Conservation (phyloP, 345 rosid genomes). For the Noccaea caerulescens region DNA sequence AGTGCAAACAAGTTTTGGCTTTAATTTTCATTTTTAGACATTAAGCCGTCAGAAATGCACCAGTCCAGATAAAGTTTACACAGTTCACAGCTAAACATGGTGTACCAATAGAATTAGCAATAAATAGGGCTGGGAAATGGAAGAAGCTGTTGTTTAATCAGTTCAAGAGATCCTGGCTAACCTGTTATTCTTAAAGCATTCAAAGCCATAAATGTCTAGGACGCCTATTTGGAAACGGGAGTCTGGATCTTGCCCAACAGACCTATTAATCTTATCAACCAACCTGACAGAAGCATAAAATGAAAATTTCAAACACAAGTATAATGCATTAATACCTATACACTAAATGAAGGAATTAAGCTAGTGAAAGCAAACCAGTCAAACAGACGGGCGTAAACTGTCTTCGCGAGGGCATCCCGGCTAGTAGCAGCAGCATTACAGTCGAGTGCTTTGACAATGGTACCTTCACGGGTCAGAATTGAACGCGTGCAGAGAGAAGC, state of each 20-base stretch:
- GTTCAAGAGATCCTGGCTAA: constrained; percentile 35
- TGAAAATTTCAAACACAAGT: constrained; percentile 20
- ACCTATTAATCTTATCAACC: constrained; percentile 87
- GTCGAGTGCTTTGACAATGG: constrained; percentile 85
- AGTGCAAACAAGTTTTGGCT: constrained; percentile 30
- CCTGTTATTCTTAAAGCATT: constrained; percentile 93
- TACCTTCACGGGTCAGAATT: constrained; percentile 96
- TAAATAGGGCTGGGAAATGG: not conserved
- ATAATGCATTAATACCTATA: constrained; percentile 22
- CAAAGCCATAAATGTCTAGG: constrained; percentile 97
- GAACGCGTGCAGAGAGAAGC: constrained; percentile 84
- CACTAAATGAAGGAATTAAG: constrained; percentile 19
- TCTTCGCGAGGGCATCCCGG: constrained; percentile 95
- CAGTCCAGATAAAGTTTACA: constrained; percentile 28
- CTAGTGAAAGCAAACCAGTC: constrained; percentile 71
- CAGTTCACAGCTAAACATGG: constrained; percentile 26
- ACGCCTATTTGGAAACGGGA: constrained; percentile 85
- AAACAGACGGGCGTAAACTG: constrained; percentile 88
- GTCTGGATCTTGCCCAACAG: constrained; percentile 88
- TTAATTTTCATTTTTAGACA: constrained; percentile 6
- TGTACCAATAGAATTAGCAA: constrained; percentile 21
- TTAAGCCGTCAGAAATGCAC: constrained; percentile 6
- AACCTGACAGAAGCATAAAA: constrained; percentile 60
- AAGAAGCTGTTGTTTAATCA: constrained; percentile 18
- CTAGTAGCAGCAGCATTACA: constrained; percentile 92